These are phyloP conservation scores for Pseudogymnoascus sp. DNA, from an alignment of 2,329 filamentous ascomycete genomes.

Conservation along the genomic window DNA sequence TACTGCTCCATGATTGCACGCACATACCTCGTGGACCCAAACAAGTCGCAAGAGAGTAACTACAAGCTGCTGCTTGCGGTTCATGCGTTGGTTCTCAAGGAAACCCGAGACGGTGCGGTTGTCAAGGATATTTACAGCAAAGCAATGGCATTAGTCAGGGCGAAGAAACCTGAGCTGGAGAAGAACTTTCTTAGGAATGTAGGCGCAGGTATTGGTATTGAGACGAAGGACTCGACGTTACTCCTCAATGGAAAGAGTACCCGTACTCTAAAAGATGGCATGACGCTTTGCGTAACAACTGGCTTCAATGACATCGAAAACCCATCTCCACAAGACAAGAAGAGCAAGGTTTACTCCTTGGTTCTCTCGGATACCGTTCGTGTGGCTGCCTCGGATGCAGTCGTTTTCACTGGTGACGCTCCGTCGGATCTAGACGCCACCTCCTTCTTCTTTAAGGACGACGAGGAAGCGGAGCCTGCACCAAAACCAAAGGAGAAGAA, in stretches of 20 bases:
- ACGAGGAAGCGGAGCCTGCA: conserved; percentile 75
- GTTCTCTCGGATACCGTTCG: conserved; percentile 90
- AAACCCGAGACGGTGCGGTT: conserved; percentile 74
- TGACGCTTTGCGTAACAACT: conserved; percentile 88
- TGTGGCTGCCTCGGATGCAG: conserved; percentile 67
- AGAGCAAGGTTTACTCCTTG: conserved; percentile 80
- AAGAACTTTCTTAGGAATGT: conserved; percentile 92
- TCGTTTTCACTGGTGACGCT: conserved; percentile 89
- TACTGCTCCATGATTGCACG: conserved; percentile 89
- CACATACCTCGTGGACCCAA: conserved; percentile 94
- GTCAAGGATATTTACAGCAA: conserved; percentile 91
- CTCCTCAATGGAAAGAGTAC: conserved; percentile 80
- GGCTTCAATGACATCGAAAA: conserved; percentile 88
- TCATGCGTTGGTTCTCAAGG: conserved; percentile 84
- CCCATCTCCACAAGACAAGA: conserved; percentile 77
- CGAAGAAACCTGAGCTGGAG: conserved; percentile 91
- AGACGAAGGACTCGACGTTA: conserved; percentile 76
- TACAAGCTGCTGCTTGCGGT: conserved; percentile 83
- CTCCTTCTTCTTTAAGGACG: conserved; percentile 98
- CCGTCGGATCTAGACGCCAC: conserved; percentile 86
- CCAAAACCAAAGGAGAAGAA: conserved; percentile 85
- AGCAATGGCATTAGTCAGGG: conserved; percentile 68
- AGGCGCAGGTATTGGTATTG: conserved; percentile 85
- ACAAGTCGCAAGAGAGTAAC: conserved; percentile 87
- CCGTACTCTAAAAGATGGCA: conserved; percentile 81